Evolutionary conservation across 805 yeast genomes (phyloP).

Genomic region (Candida maltosa): DNA sequence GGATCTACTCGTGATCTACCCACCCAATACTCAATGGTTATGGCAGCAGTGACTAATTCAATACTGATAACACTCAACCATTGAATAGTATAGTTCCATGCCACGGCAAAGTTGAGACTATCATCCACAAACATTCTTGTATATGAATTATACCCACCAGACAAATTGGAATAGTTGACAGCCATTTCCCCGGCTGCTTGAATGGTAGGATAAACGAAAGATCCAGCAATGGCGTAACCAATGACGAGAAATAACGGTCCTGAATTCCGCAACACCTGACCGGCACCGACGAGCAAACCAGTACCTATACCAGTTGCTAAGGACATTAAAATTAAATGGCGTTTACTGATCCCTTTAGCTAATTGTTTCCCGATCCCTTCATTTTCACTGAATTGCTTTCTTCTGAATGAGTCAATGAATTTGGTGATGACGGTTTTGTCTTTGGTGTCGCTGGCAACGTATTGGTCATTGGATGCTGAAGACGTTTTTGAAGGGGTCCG

Average conservation of each 20-base stretch:
- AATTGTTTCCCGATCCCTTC: slow-evolving; percentile 23
- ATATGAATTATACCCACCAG: slow-evolving; percentile 64
- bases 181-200: slow-evolving; percentile 51
- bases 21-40: slow-evolving; percentile 59
- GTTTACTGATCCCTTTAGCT: slow-evolving; percentile 30
- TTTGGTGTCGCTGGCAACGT: too few relatives aligned
- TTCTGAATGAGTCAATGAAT: slow-evolving; percentile 28
- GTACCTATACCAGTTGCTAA: slow-evolving; percentile 40
- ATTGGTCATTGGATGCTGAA: too few relatives aligned
- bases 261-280: slow-evolving; percentile 31
- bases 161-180: slow-evolving; percentile 51
- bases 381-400: slow-evolving; percentile 7
- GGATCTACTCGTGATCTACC: slow-evolving; percentile 41
- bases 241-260: slow-evolving; percentile 33
- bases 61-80: slow-evolving; percentile 62
- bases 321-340: slow-evolving; percentile 38
- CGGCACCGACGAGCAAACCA: slow-evolving; percentile 41
- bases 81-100: slow-evolving; percentile 62
- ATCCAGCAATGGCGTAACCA: slow-evolving; percentile 33
- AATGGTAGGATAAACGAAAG: slow-evolving; percentile 35
- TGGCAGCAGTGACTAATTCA: slow-evolving; percentile 62
- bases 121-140: slow-evolving; percentile 53
- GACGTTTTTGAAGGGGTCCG: too few relatives aligned
- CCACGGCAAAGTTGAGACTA: slow-evolving; percentile 55
- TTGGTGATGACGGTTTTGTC: too few relatives aligned